Evolutionary conservation across 2,329 filamentous ascomycete genomes (phyloP), one percentile per base, ranked within the genome.

Genomic region (Botrytis deweyae): DNA sequence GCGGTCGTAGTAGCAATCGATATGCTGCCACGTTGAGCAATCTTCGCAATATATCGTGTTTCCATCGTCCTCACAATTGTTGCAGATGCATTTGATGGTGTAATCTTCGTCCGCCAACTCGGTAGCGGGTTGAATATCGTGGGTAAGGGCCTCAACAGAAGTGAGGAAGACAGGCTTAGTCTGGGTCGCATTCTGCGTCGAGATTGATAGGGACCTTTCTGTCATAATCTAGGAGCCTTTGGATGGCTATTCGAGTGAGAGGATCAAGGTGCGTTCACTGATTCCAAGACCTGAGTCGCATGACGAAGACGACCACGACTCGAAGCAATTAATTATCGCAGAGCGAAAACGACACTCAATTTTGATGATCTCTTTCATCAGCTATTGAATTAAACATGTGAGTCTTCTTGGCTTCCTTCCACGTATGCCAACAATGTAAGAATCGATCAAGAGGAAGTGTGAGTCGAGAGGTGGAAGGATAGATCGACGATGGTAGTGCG

Each of bases 21-120:
- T 97, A 84, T 99, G 96, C 84, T 99, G 96, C 96, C 96, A 99
- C 68, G 94, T 96, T 82, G 97, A 93, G 87, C 96, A 99, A 74
- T 88, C 89, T 82, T 98, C 96, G 87, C 96, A 99, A 83, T 95
- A 94, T 76, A 99, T 97, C 75, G 96, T 99, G 83, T 93, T 95
- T 84, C 96, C 96, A 86, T 99, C 96, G 87, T 99, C 96, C 85
- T 97, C 94, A 82, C 90, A 86, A 83, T 92, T 98, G 82, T 91
- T 91, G 85, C 96, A 99, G 79, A 98, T 97, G 88, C 96, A 99
- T 87, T 97, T 97, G 86, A 98, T 98, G 74, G 93, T 97, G 83
- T 97, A 97, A 29, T 95, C 92, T 84, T 95, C 92, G 76, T 91
- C 90, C 80, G 82, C 83, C 73, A 83, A 82, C 83, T 91, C 87